Evolutionary conservation across 345 rosid genomes (phyloP).

Genomic region (Raphanus sativus): DNA sequence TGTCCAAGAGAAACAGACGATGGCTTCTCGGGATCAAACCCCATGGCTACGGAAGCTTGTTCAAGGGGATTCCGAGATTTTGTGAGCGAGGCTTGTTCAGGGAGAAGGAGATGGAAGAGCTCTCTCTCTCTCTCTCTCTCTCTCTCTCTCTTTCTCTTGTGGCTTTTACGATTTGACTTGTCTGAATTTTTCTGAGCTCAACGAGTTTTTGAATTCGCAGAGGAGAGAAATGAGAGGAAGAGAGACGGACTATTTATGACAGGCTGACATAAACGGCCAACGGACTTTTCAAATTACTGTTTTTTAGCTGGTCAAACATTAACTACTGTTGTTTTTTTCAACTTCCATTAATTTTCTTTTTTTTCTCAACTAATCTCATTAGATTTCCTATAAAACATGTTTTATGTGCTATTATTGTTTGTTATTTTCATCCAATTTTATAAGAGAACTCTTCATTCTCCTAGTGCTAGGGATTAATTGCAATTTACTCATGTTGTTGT

Average conservation of each 20-base stretch:
- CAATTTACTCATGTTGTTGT: no score
- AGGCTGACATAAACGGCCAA: background rate
- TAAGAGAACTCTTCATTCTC: no score
- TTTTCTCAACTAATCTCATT: no score
- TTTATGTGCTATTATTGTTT: background rate
- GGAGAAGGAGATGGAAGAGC: background rate
- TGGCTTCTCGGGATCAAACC: conserved; percentile 50
- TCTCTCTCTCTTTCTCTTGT: no score
- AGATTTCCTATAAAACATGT: background rate
- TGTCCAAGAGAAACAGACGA: conserved; percentile 43
- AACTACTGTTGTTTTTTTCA: background rate
- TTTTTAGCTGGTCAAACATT: no score
- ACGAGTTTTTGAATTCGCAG: conserved; percentile 10
- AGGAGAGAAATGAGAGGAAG: conserved; percentile 17
- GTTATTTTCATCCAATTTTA: no score
- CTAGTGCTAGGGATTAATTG: no score
- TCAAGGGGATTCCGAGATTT: no score
- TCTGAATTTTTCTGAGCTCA: background rate
- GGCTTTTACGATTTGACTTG: background rate
- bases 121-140: no score
- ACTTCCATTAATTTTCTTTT: background rate
- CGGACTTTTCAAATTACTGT: background rate
- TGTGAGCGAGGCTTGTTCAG: no score
- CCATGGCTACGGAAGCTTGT: conserved; percentile 41
- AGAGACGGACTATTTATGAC: background rate